phyloP scores from a whole-genome alignment of 2,329 filamentous ascomycete genomes.

The Chaetomium olivaceum region DNA sequence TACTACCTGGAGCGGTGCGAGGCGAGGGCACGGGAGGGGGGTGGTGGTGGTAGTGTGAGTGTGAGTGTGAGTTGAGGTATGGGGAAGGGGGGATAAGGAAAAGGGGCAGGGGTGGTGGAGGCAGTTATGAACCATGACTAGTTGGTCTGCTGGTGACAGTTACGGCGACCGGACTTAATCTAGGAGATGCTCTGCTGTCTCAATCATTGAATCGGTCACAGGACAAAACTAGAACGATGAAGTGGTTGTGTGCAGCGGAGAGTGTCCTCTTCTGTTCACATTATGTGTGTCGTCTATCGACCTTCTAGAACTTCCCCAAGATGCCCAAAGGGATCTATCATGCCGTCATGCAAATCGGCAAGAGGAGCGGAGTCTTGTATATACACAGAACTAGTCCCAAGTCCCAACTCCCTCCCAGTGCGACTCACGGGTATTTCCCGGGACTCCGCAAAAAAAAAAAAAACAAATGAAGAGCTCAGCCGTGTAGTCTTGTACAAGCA shows the following conservation, averaged over 20 bases:
- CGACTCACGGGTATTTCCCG: conserved; percentile 18
- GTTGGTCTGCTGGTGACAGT: too few species aligned
- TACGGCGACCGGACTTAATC: too few species aligned
- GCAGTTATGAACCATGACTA: background rate
- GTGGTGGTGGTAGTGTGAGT: background rate
- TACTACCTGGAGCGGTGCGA: conserved; percentile 48
- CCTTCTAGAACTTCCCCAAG: background rate
- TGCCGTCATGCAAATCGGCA: conserved; percentile 4
- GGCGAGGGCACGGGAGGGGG: conserved; percentile 32
- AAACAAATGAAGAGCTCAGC: conserved; percentile 1
- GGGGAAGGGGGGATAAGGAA: background rate
- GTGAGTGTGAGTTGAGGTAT: background rate
- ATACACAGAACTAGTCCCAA: background rate
- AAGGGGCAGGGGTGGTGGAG: background rate
- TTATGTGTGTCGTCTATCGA: conserved; percentile 23
- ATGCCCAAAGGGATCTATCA: conserved; percentile 1
- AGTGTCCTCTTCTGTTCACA: background rate
- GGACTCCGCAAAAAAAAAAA: conserved; percentile 10
- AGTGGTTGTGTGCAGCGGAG: conserved; percentile 7
- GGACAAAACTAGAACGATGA: background rate
- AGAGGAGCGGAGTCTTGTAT: conserved; percentile 10
- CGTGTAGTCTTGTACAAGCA: conserved; percentile 8
- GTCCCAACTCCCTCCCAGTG: background rate
- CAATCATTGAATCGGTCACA: background rate
- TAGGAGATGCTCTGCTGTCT: too few species aligned